phyloP scores from a whole-genome alignment of 192 early-diverging fungal genomes.

The Neocallimastix lanati region DNA sequence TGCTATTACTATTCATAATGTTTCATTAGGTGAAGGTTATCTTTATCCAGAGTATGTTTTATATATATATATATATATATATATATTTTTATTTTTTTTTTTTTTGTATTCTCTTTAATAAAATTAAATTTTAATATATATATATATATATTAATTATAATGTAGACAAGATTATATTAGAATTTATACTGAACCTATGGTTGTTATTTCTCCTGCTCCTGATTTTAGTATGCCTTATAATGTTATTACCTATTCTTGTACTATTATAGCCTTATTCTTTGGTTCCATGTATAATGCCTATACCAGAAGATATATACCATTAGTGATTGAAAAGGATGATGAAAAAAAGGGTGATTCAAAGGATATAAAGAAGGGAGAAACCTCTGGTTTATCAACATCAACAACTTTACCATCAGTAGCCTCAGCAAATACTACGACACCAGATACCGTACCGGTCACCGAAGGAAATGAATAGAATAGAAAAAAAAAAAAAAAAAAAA shows the following conservation, averaged over 20 bases:
- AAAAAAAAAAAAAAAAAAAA: too few species aligned
- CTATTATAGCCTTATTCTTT: constrained; percentile 86
- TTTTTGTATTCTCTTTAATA: not conserved
- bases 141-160: not conserved
- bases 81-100: not conserved
- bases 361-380: too few species aligned
- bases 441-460: too few species aligned
- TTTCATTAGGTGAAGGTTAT: not conserved
- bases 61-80: constrained; percentile 1
- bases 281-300: constrained; percentile 68
- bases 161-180: constrained; percentile 5
- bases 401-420: too few species aligned
- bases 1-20: not conserved
- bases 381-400: too few species aligned
- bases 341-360: not conserved
- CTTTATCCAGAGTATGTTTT: not conserved
- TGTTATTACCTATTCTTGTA: constrained; percentile 93
- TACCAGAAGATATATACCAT: not conserved
- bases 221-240: constrained; percentile 99
- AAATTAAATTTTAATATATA: too few species aligned
- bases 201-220: constrained; percentile 80
- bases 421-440: too few species aligned
- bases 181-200: constrained; percentile 68
- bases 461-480: too few species aligned
- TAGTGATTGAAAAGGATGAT: not conserved